Evolutionary conservation across 768 basidiomycete species (phyloP).

Genomic region (Tricholoma matsutake): DNA sequence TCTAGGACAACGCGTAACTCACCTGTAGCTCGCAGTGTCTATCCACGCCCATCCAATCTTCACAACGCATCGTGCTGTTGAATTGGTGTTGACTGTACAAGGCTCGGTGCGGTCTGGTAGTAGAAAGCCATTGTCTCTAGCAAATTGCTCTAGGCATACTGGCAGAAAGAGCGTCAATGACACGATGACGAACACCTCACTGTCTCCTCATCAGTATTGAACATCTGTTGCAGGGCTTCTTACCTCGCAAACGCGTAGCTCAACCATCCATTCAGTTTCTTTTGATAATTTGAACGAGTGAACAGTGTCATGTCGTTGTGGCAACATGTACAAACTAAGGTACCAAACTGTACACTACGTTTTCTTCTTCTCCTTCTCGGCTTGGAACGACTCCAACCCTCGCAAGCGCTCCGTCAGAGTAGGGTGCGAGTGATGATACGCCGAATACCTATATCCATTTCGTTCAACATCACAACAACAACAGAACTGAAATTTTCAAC

Average conservation of each 20-base stretch:
- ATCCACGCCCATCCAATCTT: slow-evolving; percentile 83
- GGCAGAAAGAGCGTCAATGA: slow-evolving; percentile 81
- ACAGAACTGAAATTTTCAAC: slow-evolving; percentile 24
- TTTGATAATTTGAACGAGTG: slow-evolving; percentile 27
- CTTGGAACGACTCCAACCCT: slow-evolving; percentile 70
- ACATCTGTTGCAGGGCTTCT: neutral
- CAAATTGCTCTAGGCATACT: slow-evolving; percentile 85
- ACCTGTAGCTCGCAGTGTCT: slow-evolving; percentile 93
- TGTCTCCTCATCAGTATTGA: slow-evolving; percentile 21
- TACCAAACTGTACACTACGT: slow-evolving; percentile 10
- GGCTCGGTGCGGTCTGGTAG: slow-evolving; percentile 63
- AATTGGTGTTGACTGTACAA: slow-evolving; percentile 40
- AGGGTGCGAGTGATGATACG: slow-evolving; percentile 95
- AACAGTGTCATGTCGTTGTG: slow-evolving; percentile 9
- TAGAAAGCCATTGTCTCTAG: slow-evolving; percentile 81
- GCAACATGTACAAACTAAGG: no score
- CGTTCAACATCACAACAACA: slow-evolving; percentile 1
- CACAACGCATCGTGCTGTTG: slow-evolving; percentile 65
- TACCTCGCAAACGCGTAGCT: slow-evolving; percentile 85
- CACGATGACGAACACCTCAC: slow-evolving; percentile 80
- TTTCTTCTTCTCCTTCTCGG: slow-evolving; percentile 41
- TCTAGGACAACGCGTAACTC: slow-evolving; percentile 10
- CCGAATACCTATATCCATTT: slow-evolving; percentile 65
- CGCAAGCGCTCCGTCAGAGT: slow-evolving; percentile 87
- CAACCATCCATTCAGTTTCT: slow-evolving; percentile 69